Percentiles rank a stretch among this genome's conserved stretches.
phyloP scores from a whole-genome alignment of 257 asterid genomes.

The Gentiana macrophylla region DNA sequence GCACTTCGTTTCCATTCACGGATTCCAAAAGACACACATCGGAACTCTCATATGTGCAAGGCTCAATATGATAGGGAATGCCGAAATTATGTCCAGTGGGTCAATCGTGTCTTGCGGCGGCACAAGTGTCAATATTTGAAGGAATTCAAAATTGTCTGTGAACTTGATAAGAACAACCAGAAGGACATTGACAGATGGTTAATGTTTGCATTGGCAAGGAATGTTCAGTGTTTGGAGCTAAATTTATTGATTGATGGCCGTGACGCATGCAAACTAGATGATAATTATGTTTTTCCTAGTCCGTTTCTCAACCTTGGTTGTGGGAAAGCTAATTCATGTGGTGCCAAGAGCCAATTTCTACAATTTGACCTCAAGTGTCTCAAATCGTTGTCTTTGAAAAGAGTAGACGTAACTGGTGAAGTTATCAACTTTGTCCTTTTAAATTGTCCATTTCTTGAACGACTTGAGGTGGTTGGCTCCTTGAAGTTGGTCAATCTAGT shows the following conservation, averaged over 20 bases:
- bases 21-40: neutral
- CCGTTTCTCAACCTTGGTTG: too few relatives aligned
- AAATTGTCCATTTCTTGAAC: slow-evolving; percentile 22
- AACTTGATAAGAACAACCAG: neutral
- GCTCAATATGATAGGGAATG: neutral
- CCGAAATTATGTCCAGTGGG: neutral
- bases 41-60: too few relatives aligned
- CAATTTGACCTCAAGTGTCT: slow-evolving; percentile 15
- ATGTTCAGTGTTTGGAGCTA: slow-evolving; percentile 2
- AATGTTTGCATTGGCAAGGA: slow-evolving; percentile 2
- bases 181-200: slow-evolving; percentile 4
- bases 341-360: too few relatives aligned
- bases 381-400: slow-evolving; percentile 24
- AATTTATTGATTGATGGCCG: neutral
- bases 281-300: neutral
- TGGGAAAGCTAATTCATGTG: neutral
- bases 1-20: slow-evolving; percentile 5
- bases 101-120: neutral
- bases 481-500: slow-evolving; percentile 24
- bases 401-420: slow-evolving; percentile 19
- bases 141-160: neutral
- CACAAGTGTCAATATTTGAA: too few relatives aligned
- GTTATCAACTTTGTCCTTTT: neutral
- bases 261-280: too few relatives aligned
- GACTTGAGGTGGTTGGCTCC: slow-evolving; percentile 26